Evolutionary conservation across 345 rosid species (phyloP).

Genomic region (Eucalyptus melliodora): DNA sequence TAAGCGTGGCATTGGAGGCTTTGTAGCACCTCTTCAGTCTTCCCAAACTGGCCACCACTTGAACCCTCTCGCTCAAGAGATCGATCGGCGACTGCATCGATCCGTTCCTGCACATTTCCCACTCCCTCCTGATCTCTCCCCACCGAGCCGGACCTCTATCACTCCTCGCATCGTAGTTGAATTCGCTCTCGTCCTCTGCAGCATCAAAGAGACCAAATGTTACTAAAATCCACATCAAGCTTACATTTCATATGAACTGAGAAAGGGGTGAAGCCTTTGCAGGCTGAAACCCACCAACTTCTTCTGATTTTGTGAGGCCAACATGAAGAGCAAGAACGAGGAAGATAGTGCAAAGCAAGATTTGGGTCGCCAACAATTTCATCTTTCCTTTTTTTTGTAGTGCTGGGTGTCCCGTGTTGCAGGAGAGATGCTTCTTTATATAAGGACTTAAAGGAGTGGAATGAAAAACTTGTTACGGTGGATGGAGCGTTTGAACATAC

Average conservation of each 20-base stretch:
- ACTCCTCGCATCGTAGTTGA: constrained; percentile 17
- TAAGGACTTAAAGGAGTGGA: background rate
- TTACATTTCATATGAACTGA: background rate
- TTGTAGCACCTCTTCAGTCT: constrained; percentile 37
- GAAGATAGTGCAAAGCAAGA: constrained; percentile 1
- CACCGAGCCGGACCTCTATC: constrained; percentile 51
- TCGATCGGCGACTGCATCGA: constrained; percentile 83
- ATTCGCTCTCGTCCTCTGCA: constrained; percentile 60
- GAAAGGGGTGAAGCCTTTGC: background rate
- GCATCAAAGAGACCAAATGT: background rate
- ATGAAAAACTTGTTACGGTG: background rate
- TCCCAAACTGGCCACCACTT: constrained; percentile 32
- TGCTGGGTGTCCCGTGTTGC: background rate
- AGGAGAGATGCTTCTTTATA: background rate
- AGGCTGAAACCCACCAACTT: constrained; percentile 16
- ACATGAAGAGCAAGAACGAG: background rate
- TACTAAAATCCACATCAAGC: background rate
- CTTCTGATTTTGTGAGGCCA: constrained; percentile 3
- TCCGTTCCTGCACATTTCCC: constrained; percentile 56
- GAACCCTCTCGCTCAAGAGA: constrained; percentile 39
- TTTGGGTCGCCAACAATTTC: background rate
- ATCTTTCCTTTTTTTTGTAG: background rate
- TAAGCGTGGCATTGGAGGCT: constrained; percentile 44
- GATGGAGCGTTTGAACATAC: background rate
- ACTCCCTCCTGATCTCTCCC: constrained; percentile 60